phyloP scores from a whole-genome alignment of 2,329 filamentous ascomycete genomes.

The Sarocladium kiliense region DNA sequence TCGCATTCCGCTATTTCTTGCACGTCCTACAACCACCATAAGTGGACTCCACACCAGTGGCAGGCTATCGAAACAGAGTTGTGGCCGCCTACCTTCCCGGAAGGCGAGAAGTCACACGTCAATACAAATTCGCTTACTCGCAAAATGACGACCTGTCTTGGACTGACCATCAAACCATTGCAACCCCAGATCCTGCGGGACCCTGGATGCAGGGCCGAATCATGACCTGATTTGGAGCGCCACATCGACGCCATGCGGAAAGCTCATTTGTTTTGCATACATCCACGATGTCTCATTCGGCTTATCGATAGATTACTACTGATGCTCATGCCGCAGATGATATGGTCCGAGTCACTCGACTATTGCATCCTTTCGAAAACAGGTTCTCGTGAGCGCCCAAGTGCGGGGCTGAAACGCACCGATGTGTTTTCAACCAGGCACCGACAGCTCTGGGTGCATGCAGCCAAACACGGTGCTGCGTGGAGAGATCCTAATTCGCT shows the following conservation, averaged over 20 bases:
- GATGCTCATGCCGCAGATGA: background rate
- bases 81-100: too few species aligned
- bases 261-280: background rate
- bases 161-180: background rate
- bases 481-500: background rate
- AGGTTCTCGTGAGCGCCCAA: background rate
- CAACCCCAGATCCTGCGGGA: background rate
- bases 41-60: too few species aligned
- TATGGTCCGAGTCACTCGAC: background rate
- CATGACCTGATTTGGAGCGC: background rate
- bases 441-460: background rate
- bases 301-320: background rate
- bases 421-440: background rate
- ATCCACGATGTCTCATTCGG: background rate
- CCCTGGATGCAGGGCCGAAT: background rate
- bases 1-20: too few species aligned
- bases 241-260: background rate
- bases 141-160: background rate
- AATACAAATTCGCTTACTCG: background rate
- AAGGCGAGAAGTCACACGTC: too few species aligned
- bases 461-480: background rate
- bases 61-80: too few species aligned
- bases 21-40: too few species aligned
- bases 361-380: background rate
- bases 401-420: background rate